These are phyloP conservation scores for Akanthomyces uredinophilus DNA, from an alignment of 2,329 filamentous ascomycete species.

Conservation along the genomic window DNA sequence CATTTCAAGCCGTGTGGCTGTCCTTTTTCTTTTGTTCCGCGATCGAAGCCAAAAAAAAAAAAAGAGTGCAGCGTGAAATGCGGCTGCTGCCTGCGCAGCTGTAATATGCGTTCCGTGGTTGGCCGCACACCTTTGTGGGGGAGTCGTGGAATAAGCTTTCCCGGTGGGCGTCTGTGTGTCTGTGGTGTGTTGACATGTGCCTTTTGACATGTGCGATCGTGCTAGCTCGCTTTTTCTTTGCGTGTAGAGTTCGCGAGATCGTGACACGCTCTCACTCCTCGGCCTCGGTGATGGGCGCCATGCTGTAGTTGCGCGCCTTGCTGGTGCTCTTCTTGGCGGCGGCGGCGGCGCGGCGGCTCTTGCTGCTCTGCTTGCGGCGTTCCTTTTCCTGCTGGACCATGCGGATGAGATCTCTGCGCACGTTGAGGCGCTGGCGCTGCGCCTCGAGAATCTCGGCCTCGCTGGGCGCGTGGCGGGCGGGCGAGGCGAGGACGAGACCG, in stretches of 20 bases:
- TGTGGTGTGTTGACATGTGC: neutral
- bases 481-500: constrained; percentile 22
- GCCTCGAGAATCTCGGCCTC: constrained; percentile 46
- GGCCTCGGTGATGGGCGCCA: constrained; percentile 51
- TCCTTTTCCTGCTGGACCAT: constrained; percentile 51
- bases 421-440: constrained; percentile 45
- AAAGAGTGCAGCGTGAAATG: neutral
- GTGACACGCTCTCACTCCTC: constrained; percentile 3
- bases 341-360: constrained; percentile 32
- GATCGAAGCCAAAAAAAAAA: neutral
- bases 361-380: constrained; percentile 39
- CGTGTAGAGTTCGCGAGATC: neutral
- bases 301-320: constrained; percentile 37
- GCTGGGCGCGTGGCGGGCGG: constrained; percentile 28
- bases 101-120: neutral
- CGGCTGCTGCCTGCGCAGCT: neutral
- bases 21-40: neutral
- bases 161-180: neutral
- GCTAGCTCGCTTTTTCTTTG: neutral
- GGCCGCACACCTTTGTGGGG: neutral
- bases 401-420: constrained; percentile 49
- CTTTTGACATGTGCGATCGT: neutral
- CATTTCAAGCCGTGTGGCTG: neutral
- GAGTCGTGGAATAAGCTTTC: neutral
- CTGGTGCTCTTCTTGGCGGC: constrained; percentile 42